Evolutionary conservation across 2,329 filamentous ascomycete species (phyloP).

Genomic region (Diaporthe aspalathi): DNA sequence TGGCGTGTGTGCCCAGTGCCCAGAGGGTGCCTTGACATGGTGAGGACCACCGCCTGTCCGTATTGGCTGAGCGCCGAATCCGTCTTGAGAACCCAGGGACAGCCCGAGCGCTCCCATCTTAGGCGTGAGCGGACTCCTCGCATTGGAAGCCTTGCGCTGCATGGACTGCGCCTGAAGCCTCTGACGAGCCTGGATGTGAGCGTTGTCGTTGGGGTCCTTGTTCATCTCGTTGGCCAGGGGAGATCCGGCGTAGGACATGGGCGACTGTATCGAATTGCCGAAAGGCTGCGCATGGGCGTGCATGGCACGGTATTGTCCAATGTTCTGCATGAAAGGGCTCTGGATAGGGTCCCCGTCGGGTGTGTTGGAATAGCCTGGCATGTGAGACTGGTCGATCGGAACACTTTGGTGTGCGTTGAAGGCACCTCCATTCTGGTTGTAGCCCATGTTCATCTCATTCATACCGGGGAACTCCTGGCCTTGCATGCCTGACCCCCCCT

Average conservation of each 20-base stretch:
- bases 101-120: constrained; percentile 84
- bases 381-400: constrained; percentile 74
- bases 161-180: constrained; percentile 69
- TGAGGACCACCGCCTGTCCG: constrained; percentile 69
- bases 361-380: constrained; percentile 88
- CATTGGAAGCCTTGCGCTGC: constrained; percentile 79
- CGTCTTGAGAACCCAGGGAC: constrained; percentile 75
- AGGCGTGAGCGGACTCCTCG: constrained; percentile 84
- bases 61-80: constrained; percentile 83
- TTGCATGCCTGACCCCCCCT: constrained; percentile 62
- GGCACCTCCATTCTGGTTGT: constrained; percentile 58
- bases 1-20: constrained; percentile 89
- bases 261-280: constrained; percentile 65
- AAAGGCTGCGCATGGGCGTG: constrained; percentile 67
- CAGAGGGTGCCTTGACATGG: constrained; percentile 87
- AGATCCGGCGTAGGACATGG: constrained; percentile 62
- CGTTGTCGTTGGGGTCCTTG: constrained; percentile 62
- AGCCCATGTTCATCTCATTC: constrained; percentile 68
- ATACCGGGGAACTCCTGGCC: constrained; percentile 68
- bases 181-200: constrained; percentile 70
- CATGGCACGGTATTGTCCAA: constrained; percentile 80
- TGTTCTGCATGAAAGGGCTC: constrained; percentile 85
- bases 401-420: constrained; percentile 68
- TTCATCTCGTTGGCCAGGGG: constrained; percentile 62
- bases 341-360: constrained; percentile 93